Conservation (phyloP, 768 basidiomycete species). For the Tricholoma saponaceum region DNA sequence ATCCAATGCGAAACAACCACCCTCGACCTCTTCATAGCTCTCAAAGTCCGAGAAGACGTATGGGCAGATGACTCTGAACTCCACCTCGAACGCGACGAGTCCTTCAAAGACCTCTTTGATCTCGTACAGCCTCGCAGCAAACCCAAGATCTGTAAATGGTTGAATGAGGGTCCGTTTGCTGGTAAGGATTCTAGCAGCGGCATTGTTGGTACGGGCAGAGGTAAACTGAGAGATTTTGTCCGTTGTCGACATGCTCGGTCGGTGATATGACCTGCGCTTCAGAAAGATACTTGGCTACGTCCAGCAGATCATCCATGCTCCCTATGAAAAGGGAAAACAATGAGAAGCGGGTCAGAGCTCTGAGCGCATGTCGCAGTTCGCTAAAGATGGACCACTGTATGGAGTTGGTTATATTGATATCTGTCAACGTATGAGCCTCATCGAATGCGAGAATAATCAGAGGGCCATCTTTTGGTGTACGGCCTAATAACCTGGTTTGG, state of each 20-base stretch:
- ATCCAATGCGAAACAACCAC: slow-evolving; percentile 70
- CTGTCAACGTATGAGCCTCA: background rate
- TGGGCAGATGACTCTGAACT: slow-evolving; percentile 70
- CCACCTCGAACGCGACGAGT: slow-evolving; percentile 68
- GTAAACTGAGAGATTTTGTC: background rate
- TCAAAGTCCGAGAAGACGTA: slow-evolving; percentile 78
- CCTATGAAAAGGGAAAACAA: background rate
- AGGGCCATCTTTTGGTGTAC: background rate
- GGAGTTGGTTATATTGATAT: background rate
- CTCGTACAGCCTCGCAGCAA: slow-evolving; percentile 69
- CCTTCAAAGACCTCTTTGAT: slow-evolving; percentile 77
- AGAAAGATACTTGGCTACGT: too few relatives aligned
- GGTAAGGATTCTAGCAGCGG: background rate
- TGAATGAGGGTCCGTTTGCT: background rate
- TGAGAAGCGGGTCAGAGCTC: background rate
- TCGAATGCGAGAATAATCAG: background rate
- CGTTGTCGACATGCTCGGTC: background rate
- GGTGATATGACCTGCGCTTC: too few relatives aligned
- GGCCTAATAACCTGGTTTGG: too few relatives aligned
- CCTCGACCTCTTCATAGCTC: slow-evolving; percentile 74
- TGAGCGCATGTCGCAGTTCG: background rate
- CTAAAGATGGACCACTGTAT: background rate
- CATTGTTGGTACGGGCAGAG: background rate
- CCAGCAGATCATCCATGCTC: too few relatives aligned
- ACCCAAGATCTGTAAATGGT: slow-evolving; percentile 35